Evolutionary conservation across 2,329 filamentous ascomycete species (phyloP).

Genomic region (Oidium heveae): DNA sequence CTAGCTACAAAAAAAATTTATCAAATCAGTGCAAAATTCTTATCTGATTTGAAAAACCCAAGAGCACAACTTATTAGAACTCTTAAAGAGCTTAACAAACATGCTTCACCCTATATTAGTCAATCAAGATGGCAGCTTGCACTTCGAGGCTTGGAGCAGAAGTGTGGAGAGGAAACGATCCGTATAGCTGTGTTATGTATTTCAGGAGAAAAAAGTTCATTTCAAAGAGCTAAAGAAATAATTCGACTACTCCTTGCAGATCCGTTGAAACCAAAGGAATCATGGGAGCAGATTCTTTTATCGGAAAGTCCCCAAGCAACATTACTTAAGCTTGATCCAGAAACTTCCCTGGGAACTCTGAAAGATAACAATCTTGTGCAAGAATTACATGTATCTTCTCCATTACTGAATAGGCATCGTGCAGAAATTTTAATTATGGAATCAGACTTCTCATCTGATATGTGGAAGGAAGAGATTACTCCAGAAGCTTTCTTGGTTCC

Average conservation of each 20-base stretch:
- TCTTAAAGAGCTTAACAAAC: conserved; percentile 32
- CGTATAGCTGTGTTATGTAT: conserved; percentile 32
- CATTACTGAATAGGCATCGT: conserved; percentile 31
- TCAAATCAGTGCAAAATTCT: no score
- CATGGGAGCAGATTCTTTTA: conserved; percentile 40
- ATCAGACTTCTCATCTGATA: conserved; percentile 23
- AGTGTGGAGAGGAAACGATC: conserved; percentile 28
- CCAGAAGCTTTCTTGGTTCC: conserved; percentile 53
- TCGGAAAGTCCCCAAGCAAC: conserved; percentile 24
- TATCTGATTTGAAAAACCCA: not conserved
- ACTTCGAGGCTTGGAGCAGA: conserved; percentile 33
- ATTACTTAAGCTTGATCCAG: conserved; percentile 29
- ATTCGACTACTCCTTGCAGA: conserved; percentile 46
- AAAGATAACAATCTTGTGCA: conserved; percentile 23
- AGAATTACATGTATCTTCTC: conserved; percentile 37
- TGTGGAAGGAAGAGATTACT: conserved; percentile 22
- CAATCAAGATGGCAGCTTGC: conserved; percentile 49
- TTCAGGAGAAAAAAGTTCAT: conserved; percentile 13
- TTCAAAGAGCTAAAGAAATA: conserved; percentile 32
- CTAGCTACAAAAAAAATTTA: no score
- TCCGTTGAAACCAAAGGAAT: conserved; percentile 32
- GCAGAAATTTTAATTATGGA: conserved; percentile 38
- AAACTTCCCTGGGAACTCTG: conserved; percentile 10
- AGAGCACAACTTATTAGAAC: conserved; percentile 13
- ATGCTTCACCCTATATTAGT: conserved; percentile 36